Conservation (phyloP, 2,329 filamentous ascomycete species). For the Fusarium denticulatum region DNA sequence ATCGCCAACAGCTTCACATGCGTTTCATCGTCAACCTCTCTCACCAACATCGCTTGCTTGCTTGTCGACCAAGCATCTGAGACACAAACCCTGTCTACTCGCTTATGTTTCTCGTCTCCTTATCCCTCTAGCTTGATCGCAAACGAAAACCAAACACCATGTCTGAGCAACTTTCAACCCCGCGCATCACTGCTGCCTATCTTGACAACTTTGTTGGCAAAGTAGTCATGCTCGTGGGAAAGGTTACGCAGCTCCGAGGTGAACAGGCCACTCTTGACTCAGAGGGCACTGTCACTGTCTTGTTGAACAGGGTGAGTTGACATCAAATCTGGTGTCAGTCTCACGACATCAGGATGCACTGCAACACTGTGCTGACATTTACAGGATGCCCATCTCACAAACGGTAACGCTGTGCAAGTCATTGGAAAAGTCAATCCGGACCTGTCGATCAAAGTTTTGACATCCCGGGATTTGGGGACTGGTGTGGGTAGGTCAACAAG, state of each 20-base stretch:
- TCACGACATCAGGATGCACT: neutral
- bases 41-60: neutral
- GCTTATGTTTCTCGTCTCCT: neutral
- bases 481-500: conserved; percentile 68
- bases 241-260: conserved; percentile 83
- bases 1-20: conserved; percentile 22
- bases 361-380: neutral
- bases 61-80: neutral
- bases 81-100: neutral
- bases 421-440: conserved; percentile 84
- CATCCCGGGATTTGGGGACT: conserved; percentile 74
- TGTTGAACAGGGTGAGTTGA: conserved; percentile 75
- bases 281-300: conserved; percentile 77
- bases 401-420: conserved; percentile 77
- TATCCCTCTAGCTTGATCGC: neutral
- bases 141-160: conserved; percentile 55
- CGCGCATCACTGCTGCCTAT: conserved; percentile 83
- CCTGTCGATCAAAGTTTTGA: conserved; percentile 75
- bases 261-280: conserved; percentile 84
- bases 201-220: conserved; percentile 79
- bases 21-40: neutral
- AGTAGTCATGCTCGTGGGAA: conserved; percentile 87
- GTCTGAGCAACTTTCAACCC: conserved; percentile 74
- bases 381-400: conserved; percentile 75
- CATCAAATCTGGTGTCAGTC: neutral